These are phyloP conservation scores for Dactylellina cionopaga DNA, from an alignment of 2,329 filamentous ascomycete species.

Conservation along the genomic window DNA sequence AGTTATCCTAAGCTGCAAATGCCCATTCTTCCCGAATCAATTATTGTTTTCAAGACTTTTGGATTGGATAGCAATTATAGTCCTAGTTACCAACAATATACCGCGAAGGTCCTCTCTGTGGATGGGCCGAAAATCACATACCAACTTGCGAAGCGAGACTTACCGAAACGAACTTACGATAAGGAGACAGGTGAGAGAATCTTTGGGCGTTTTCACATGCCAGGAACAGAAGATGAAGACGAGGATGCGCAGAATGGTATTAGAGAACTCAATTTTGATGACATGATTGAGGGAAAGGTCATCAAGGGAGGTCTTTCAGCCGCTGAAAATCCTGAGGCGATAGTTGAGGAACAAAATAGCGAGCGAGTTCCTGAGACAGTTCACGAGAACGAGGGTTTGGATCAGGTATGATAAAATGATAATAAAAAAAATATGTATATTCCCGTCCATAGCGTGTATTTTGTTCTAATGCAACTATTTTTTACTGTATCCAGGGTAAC, in stretches of 20 bases:
- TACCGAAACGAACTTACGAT: constrained; percentile 52
- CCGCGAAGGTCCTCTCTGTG: constrained; percentile 53
- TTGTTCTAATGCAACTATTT: constrained; percentile 28
- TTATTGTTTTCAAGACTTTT: constrained; percentile 55
- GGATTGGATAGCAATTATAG: constrained; percentile 50
- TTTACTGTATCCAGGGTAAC: constrained; percentile 31
- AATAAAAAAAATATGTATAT: constrained; percentile 20
- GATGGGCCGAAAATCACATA: constrained; percentile 25
- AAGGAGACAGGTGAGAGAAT: constrained; percentile 56
- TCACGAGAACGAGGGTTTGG: constrained; percentile 9
- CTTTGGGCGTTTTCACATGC: constrained; percentile 56
- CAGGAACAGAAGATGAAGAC: constrained; percentile 53
- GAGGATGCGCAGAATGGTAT: constrained; percentile 49
- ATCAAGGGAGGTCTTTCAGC: constrained; percentile 25
- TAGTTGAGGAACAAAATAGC: constrained; percentile 3
- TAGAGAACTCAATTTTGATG: constrained; percentile 1
- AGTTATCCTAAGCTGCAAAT: constrained; percentile 51
- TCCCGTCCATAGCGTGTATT: constrained; percentile 4
- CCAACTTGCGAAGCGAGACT: constrained; percentile 54
- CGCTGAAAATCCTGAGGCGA: not conserved
- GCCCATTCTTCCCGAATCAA: constrained; percentile 53
- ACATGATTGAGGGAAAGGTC: constrained; percentile 30
- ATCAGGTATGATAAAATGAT: constrained; percentile 33
- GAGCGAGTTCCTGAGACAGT: constrained; percentile 42
- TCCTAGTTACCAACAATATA: constrained; percentile 54